Evolutionary conservation across 179 eudicot genomes (phyloP).

Genomic region (Spinacia oleracea): DNA sequence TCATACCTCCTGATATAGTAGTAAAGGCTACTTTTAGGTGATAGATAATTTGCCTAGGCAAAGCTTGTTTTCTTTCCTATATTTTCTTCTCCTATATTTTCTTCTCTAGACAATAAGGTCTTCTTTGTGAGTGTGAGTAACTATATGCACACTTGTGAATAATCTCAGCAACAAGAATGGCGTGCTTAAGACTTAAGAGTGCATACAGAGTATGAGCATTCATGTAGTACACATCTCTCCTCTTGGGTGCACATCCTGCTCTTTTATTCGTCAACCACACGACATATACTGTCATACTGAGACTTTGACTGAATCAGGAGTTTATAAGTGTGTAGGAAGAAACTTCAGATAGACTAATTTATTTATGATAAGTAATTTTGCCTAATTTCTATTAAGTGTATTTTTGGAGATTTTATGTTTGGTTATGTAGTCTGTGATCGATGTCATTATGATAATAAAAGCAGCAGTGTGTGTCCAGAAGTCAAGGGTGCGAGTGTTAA

Average conservation of each 20-base stretch:
- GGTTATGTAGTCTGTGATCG: background rate
- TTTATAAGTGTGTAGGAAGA: background rate
- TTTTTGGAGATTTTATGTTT: background rate
- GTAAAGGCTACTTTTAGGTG: background rate
- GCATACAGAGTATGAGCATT: background rate
- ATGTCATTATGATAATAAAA: background rate
- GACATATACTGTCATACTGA: background rate
- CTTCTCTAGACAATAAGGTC: constrained; percentile 5
- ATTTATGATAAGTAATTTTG: background rate
- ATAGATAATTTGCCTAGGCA: background rate
- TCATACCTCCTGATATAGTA: background rate
- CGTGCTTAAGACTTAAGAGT: background rate
- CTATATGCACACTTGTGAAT: background rate
- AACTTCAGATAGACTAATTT: background rate
- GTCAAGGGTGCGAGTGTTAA: background rate
- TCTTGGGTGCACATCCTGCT: background rate
- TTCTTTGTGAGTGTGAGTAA: background rate
- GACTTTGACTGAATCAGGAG: background rate
- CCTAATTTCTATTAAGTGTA: background rate
- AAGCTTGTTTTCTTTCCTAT: background rate
- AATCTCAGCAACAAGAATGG: background rate
- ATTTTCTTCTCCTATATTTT: constrained; percentile 7
- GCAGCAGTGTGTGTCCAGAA: background rate
- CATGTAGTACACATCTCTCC: background rate
- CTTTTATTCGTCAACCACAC: background rate